A percentile compares a stretch with the other conserved stretches of the same genome.
Evolutionary conservation across 176 grass and related monocot species (phyloP).

Genomic region (Bolboschoenus planiculmis): DNA sequence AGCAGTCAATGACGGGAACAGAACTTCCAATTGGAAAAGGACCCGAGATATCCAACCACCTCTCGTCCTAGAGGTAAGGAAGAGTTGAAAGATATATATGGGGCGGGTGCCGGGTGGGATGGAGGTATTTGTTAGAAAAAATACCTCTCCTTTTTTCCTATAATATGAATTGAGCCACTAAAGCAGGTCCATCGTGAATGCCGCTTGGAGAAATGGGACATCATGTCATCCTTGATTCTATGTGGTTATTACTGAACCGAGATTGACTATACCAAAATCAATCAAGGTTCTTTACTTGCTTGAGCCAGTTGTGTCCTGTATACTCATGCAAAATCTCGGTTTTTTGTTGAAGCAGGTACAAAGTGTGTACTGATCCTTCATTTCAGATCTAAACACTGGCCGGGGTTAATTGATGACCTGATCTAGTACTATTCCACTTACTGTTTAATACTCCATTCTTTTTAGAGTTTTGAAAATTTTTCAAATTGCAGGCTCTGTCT

Average conservation of each 20-base stretch:
- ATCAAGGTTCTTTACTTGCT: not conserved
- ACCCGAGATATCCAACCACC: conserved; percentile 56
- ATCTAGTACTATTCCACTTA: not conserved
- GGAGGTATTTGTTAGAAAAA: not conserved
- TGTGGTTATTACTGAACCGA: not conserved
- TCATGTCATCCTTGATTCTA: not conserved
- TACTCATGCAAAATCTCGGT: not conserved
- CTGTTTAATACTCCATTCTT: not conserved
- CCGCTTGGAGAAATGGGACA: not conserved
- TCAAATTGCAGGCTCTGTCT: conserved; percentile 67
- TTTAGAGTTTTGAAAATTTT: not conserved
- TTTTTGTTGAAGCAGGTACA: not conserved
- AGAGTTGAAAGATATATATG: not conserved
- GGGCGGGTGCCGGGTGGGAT: not conserved
- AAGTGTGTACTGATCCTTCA: not conserved
- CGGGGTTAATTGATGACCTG: not conserved
- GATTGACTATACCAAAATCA: not conserved
- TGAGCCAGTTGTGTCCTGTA: not conserved
- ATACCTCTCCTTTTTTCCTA: not conserved
- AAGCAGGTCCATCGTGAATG: not conserved
- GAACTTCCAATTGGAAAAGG: conserved; percentile 48
- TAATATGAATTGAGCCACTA: not conserved
- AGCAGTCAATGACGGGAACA: conserved; percentile 30
- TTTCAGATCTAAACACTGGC: not conserved
- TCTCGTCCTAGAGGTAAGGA: conserved; percentile 74